A percentile compares a stretch with the other conserved stretches of the same genome.
Conservation (phyloP, 257 asterid genomes). For the Solanum chaucha region DNA sequence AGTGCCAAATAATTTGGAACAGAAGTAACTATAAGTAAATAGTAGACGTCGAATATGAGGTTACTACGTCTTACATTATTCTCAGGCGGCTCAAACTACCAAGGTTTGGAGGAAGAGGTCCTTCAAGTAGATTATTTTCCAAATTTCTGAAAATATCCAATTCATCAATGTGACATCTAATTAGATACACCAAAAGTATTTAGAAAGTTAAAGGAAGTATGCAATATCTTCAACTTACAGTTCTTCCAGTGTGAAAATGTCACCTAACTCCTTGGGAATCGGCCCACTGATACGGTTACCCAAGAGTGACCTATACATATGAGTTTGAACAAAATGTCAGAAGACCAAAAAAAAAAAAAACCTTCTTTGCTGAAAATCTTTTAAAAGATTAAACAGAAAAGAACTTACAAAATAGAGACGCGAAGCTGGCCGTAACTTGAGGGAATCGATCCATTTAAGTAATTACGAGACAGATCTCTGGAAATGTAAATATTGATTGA, state of each 20-base stretch:
- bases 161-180: slow-evolving; percentile 3
- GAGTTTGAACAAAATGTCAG: neutral
- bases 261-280: slow-evolving; percentile 65
- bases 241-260: slow-evolving; percentile 44
- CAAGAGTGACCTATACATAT: slow-evolving; percentile 42
- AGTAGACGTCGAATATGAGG: neutral
- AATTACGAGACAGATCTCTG: slow-evolving; percentile 74
- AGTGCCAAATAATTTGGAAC: neutral
- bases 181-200: slow-evolving; percentile 4
- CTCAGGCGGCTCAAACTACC: slow-evolving; percentile 55
- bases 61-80: slow-evolving; percentile 48
- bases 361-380: neutral
- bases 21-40: neutral
- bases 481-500: neutral
- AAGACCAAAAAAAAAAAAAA: neutral
- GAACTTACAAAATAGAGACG: slow-evolving; percentile 44
- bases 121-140: slow-evolving; percentile 78
- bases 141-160: slow-evolving; percentile 29
- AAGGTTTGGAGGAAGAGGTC: slow-evolving; percentile 57
- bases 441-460: slow-evolving; percentile 73
- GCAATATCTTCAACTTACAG: slow-evolving; percentile 45
- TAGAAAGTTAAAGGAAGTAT: neutral
- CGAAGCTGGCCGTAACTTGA: slow-evolving; percentile 34
- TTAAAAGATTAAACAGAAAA: neutral
- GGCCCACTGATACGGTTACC: slow-evolving; percentile 75